phyloP scores from a whole-genome alignment of 257 asterid genomes.

The Nicotiana tomentosiformis region DNA sequence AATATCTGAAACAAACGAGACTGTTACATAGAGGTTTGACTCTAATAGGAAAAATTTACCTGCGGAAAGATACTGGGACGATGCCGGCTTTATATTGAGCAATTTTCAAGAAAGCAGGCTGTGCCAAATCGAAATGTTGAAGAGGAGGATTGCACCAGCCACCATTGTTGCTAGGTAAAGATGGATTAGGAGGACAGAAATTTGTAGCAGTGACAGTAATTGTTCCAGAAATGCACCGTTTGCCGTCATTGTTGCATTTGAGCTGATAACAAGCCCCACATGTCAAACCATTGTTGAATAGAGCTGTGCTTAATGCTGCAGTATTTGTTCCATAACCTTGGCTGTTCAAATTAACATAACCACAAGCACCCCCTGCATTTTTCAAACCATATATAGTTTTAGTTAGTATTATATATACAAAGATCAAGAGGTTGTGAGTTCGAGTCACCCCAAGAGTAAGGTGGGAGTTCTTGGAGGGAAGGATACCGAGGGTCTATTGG shows the following conservation, averaged over 20 bases:
- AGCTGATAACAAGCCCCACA: constrained; percentile 81
- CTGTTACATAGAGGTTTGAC: no score
- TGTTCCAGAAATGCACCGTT: constrained; percentile 51
- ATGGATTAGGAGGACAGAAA: constrained; percentile 87
- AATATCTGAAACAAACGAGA: no score
- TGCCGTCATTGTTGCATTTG: constrained; percentile 44
- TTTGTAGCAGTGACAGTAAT: constrained; percentile 82
- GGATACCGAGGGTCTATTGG: no score
- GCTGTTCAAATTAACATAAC: constrained; percentile 75
- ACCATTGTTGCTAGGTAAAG: constrained; percentile 61
- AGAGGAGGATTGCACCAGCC: constrained; percentile 98
- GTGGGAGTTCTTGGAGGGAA: no score
- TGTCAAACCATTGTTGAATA: constrained; percentile 76
- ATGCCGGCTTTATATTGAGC: constrained; percentile 78
- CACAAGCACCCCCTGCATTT: constrained; percentile 89
- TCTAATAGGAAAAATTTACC: constrained; percentile 25
- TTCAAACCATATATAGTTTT: neutral
- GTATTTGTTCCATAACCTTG: constrained; percentile 80
- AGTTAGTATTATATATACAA: neutral
- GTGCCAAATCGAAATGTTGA: constrained; percentile 78
- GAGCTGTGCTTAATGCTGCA: constrained; percentile 84
- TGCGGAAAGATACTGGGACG: constrained; percentile 57
- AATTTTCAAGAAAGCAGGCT: constrained; percentile 78
- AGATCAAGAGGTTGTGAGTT: no score
- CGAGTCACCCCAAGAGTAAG: no score